Conservation (phyloP, 805 yeast genomes). For the Candida anglica region DNA sequence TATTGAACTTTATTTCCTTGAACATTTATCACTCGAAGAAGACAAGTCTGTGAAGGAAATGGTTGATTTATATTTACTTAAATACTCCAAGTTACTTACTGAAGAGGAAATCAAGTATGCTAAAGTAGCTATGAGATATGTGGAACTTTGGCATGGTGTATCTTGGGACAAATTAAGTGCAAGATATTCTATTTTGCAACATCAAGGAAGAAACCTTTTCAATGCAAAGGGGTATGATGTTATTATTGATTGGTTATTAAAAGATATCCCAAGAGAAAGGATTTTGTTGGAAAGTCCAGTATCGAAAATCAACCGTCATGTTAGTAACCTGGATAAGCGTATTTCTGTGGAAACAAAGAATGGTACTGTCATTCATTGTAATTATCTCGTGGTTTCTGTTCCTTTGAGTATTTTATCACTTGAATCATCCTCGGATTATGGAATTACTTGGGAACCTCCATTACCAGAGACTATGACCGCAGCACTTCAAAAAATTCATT, state of each 20-base stretch:
- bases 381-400: slow-evolving; percentile 66
- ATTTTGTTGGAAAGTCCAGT: slow-evolving; percentile 43
- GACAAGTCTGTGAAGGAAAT: slow-evolving; percentile 55
- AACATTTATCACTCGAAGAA: slow-evolving; percentile 28
- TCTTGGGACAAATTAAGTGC: slow-evolving; percentile 65
- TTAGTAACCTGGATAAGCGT: slow-evolving; percentile 3
- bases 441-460: slow-evolving; percentile 34
- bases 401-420: slow-evolving; percentile 70
- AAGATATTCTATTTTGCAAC: slow-evolving; percentile 63
- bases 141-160: slow-evolving; percentile 81
- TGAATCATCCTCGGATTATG: slow-evolving; percentile 32
- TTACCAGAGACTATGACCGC: slow-evolving; percentile 14
- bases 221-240: slow-evolving; percentile 57
- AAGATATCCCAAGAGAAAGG: slow-evolving; percentile 33
- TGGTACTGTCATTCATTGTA: slow-evolving; percentile 33
- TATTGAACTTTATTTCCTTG: slow-evolving; percentile 53
- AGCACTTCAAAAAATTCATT: slow-evolving; percentile 24
- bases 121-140: slow-evolving; percentile 49
- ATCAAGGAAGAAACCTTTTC: slow-evolving; percentile 75
- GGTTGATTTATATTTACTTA: slow-evolving; percentile 42
- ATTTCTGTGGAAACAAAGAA: slow-evolving; percentile 27
- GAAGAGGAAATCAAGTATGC: slow-evolving; percentile 48
- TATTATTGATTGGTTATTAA: slow-evolving; percentile 44
- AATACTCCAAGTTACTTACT: slow-evolving; percentile 45
- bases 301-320: slow-evolving; percentile 26